Evolutionary conservation across 768 basidiomycete genomes (phyloP), one percentile per base, ranked within the genome.

Genomic region (Pleurotus eryngii): DNA sequence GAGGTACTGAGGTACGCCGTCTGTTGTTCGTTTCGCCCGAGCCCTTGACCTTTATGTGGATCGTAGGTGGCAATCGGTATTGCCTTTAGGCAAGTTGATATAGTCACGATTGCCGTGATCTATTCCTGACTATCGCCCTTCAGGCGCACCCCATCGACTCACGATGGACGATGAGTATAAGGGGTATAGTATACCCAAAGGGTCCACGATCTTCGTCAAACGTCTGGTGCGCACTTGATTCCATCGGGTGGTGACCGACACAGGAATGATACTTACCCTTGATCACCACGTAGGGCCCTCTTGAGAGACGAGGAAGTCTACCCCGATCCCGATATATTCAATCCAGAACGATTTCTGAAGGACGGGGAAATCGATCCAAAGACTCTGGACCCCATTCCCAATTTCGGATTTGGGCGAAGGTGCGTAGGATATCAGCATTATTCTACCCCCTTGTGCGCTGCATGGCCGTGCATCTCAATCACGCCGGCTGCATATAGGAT

Each of bases 281-380:
- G 11, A 46, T 22, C 12, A 14, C 11, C 12, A 22, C 18, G 9
- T 12, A 49, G 48, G 48, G 48, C 48, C 11, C 26, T 49, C 27
- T 35, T 49, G 5, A 24, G 18, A 15, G 48, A 49, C 26, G 48
- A 49, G 37, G 18, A 14, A 26, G 12, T 14, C 24, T 49, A 27
- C 48, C 22, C 48, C 12, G 48, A 49, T 20, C 22, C 11, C 4
- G 24, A 6, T 6, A 35, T 4, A 15, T 49, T 49, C 27, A 49
- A 49, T 5, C 48, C 48, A 15, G 48, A 49, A 35, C 48, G 48
- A 8, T 49, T 49, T 27, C n/a, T 49, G 26, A 49, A 49, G 48
- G 48, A 49, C 18, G 48, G 48, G 11, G 15, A 49, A 18, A 27
- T 27, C 6, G 48, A 49, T 18, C 27, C 48, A 1, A 24, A 48